Conservation (phyloP, 202 grass and related monocot species). For the Digitaria exilis region DNA sequence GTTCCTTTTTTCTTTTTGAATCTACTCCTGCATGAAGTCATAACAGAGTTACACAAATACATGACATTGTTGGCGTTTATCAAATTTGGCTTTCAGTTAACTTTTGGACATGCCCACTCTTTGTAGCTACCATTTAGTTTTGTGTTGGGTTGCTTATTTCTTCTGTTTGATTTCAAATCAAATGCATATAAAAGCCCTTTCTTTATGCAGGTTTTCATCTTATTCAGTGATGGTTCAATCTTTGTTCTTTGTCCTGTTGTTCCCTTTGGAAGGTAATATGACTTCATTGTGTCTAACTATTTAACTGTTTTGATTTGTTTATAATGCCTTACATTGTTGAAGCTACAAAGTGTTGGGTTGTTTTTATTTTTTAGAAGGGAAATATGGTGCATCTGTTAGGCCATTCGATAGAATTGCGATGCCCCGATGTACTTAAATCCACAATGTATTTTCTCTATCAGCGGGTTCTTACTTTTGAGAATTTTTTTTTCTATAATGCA, state of each 20-base stretch:
- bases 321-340: slow-evolving; percentile 13
- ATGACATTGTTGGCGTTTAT: slow-evolving; percentile 2
- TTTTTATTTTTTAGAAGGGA: too few species aligned
- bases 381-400: too few species aligned
- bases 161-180: slow-evolving; percentile 39
- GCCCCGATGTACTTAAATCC: neutral
- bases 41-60: slow-evolving; percentile 8
- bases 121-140: slow-evolving; percentile 15
- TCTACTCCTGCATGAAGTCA: neutral
- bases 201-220: slow-evolving; percentile 80
- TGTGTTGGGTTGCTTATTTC: slow-evolving; percentile 2
- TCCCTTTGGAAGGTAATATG: slow-evolving; percentile 95
- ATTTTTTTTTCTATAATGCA: slow-evolving; percentile 45
- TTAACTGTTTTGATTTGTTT: slow-evolving; percentile 26
- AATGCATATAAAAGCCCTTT: slow-evolving; percentile 16
- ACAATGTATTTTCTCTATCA: slow-evolving; percentile 8
- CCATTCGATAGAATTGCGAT: neutral
- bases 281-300: neutral
- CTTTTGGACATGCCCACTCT: neutral
- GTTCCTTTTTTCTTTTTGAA: neutral
- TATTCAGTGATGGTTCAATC: slow-evolving; percentile 92
- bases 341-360: too few species aligned
- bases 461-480: slow-evolving; percentile 6
- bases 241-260: slow-evolving; percentile 92
- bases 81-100: slow-evolving; percentile 19